Evolutionary conservation across 2,329 filamentous ascomycete genomes (phyloP).

Genomic region (Septoria petroselini): DNA sequence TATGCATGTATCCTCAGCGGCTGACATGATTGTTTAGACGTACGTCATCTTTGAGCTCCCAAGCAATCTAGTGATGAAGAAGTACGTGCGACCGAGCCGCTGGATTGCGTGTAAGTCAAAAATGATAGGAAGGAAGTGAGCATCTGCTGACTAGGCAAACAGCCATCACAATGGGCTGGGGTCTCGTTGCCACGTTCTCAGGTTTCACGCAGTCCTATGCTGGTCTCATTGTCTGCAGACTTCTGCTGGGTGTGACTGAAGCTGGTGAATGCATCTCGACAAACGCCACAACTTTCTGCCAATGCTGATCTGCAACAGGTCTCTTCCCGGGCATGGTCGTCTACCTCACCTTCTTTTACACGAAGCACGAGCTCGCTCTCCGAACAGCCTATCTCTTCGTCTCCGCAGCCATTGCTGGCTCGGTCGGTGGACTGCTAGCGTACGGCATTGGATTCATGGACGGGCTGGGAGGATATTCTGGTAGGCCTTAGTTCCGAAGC

Average conservation of each 20-base stretch:
- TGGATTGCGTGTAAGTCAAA: constrained; percentile 39
- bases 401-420: constrained; percentile 48
- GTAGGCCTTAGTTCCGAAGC: background rate
- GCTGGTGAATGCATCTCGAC: background rate
- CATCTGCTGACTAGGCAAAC: constrained; percentile 47
- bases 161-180: constrained; percentile 50
- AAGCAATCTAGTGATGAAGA: constrained; percentile 22
- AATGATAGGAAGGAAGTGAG: background rate
- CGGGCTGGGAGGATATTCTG: constrained; percentile 54
- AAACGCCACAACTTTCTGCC: background rate
- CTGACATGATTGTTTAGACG: background rate
- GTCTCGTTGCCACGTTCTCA: constrained; percentile 17
- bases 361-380: constrained; percentile 42
- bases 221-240: constrained; percentile 14
- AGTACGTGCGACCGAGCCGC: constrained; percentile 9
- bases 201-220: constrained; percentile 15
- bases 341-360: constrained; percentile 50
- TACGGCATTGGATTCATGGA: constrained; percentile 67
- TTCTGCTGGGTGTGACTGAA: constrained; percentile 21
- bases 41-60: constrained; percentile 19
- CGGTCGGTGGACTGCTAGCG: constrained; percentile 40
- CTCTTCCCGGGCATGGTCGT: constrained; percentile 18
- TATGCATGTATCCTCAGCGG: too few relatives aligned
- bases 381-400: constrained; percentile 49
- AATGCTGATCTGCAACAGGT: constrained; percentile 8